These are phyloP conservation scores for Rhizopus arrhizus DNA, from an alignment of 371 early-diverging fungal genomes.

Conservation along the genomic window DNA sequence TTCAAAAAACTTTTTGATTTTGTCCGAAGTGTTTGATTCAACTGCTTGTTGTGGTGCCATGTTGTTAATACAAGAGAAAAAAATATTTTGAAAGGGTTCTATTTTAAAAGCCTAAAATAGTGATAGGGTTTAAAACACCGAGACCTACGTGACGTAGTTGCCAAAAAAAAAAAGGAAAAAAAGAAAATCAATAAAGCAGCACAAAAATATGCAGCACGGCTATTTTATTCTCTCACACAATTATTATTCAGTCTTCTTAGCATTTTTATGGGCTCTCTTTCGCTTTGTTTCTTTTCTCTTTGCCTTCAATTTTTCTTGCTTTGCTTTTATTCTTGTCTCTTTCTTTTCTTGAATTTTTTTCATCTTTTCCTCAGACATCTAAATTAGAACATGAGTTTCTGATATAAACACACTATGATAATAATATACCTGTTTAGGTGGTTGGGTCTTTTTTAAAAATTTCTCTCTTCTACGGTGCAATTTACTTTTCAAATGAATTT, in stretches of 20 bases:
- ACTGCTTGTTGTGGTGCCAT: conserved; percentile 1
- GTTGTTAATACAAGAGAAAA: background rate
- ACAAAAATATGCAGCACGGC: too few relatives aligned
- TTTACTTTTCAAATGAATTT: conserved; percentile 39
- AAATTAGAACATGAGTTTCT: background rate
- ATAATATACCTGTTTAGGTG: background rate
- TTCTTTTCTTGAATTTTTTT: background rate
- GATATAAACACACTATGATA: background rate
- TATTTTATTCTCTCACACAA: background rate
- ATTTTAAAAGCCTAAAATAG: background rate
- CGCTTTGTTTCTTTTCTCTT: background rate
- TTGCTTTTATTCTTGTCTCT: background rate
- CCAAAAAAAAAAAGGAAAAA: too few relatives aligned
- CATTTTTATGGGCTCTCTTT: background rate
- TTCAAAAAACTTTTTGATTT: conserved; percentile 63
- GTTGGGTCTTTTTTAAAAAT: conserved; percentile 14
- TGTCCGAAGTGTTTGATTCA: conserved; percentile 23
- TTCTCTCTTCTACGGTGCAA: conserved; percentile 23
- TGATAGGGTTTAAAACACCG: conserved; percentile 1
- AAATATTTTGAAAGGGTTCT: background rate
- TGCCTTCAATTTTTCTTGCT: background rate
- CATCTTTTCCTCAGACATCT: background rate
- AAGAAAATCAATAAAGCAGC: too few relatives aligned
- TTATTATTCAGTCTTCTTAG: background rate
- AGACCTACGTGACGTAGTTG: background rate